phyloP scores from a whole-genome alignment of 371 early-diverging fungal species.

The Phascolomyces articulosus region DNA sequence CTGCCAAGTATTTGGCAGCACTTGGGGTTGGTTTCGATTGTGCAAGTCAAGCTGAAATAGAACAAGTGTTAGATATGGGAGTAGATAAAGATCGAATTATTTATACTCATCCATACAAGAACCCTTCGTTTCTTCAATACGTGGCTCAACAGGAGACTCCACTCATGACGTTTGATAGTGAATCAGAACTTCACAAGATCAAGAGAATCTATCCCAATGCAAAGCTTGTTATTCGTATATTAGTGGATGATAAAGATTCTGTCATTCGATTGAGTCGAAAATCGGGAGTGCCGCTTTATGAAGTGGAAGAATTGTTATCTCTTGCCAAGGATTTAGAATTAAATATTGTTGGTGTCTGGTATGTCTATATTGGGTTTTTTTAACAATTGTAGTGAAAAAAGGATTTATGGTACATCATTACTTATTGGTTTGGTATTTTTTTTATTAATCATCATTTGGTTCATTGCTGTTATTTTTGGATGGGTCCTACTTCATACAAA shows the following conservation, averaged over 20 bases:
- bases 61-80: slow-evolving; percentile 69
- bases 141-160: slow-evolving; percentile 76
- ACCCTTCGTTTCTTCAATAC: slow-evolving; percentile 88
- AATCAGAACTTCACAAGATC: slow-evolving; percentile 94
- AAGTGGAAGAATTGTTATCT: slow-evolving; percentile 67
- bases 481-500: too few relatives aligned
- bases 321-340: slow-evolving; percentile 80
- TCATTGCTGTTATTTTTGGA: too few relatives aligned
- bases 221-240: slow-evolving; percentile 88
- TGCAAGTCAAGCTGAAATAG: slow-evolving; percentile 87
- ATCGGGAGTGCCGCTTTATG: slow-evolving; percentile 88
- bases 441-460: too few relatives aligned
- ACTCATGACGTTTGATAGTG: slow-evolving; percentile 98
- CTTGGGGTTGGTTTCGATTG: slow-evolving; percentile 95
- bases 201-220: slow-evolving; percentile 81
- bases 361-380: too few relatives aligned
- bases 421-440: background rate
- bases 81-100: slow-evolving; percentile 83
- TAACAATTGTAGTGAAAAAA: too few relatives aligned
- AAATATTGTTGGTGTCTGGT: slow-evolving; percentile 86
- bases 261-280: slow-evolving; percentile 92
- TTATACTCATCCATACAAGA: slow-evolving; percentile 98
- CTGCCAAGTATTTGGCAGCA: slow-evolving; percentile 79
- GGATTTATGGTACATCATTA: too few relatives aligned
- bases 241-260: slow-evolving; percentile 93